phyloP scores from a whole-genome alignment of 1,284 basidiomycete genomes.

The Ganoderma boninense region DNA sequence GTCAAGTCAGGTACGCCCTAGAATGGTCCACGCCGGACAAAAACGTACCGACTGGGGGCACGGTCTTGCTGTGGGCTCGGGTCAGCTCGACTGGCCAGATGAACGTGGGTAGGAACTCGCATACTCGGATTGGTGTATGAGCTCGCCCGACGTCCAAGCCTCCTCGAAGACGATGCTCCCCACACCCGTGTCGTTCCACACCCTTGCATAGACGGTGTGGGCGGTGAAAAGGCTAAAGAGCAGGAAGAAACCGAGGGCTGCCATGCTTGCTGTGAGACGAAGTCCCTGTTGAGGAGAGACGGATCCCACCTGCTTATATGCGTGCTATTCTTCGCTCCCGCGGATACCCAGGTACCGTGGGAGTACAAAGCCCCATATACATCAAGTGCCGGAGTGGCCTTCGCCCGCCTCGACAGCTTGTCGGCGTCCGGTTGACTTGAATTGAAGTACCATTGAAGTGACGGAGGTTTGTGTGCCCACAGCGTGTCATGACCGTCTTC shows the following conservation, averaged over 20 bases:
- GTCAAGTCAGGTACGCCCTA: background rate
- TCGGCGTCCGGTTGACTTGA: background rate
- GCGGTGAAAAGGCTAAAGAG: background rate
- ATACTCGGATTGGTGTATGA: constrained; percentile 9
- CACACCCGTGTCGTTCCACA: constrained; percentile 7
- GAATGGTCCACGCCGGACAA: background rate
- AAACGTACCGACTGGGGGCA: background rate
- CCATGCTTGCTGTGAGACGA: constrained; percentile 1
- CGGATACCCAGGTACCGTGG: background rate
- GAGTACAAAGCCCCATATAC: background rate
- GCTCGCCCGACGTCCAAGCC: constrained; percentile 4
- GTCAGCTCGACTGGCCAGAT: background rate
- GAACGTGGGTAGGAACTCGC: background rate
- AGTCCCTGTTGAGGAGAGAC: background rate
- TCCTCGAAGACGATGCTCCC: constrained; percentile 8
- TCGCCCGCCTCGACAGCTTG: background rate
- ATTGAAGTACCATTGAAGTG: background rate
- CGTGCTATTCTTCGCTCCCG: background rate
- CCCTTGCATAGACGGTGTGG: background rate
- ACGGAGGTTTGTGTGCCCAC: background rate
- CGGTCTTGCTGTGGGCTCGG: background rate
- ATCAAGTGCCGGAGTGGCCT: background rate
- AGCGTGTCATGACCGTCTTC: background rate
- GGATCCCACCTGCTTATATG: background rate
- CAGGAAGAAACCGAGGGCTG: background rate